phyloP scores from a whole-genome alignment of 345 rosid species.

The Cardiospermum halicacabum region DNA sequence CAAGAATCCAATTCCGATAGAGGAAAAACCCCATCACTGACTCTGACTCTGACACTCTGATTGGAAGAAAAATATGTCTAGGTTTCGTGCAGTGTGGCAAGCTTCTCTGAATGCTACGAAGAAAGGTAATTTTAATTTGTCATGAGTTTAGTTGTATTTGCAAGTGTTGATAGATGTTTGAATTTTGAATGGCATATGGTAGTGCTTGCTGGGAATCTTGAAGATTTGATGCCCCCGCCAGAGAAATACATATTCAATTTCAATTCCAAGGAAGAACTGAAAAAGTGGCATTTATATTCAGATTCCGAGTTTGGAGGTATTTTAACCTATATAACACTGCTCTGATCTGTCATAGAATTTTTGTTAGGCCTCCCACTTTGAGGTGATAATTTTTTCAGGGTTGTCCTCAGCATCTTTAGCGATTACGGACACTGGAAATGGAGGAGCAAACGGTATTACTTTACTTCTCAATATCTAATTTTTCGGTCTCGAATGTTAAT shows the following conservation, averaged over 20 bases:
- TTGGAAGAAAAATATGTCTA: slow-evolving; percentile 43
- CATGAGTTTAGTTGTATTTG: not conserved
- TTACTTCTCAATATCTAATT: slow-evolving; percentile 4
- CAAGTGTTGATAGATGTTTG: slow-evolving; percentile 1
- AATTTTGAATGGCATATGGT: slow-evolving; percentile 10
- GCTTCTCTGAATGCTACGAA: slow-evolving; percentile 82
- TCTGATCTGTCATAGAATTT: not conserved
- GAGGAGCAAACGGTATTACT: slow-evolving; percentile 46
- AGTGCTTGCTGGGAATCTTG: slow-evolving; percentile 86
- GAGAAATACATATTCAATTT: slow-evolving; percentile 73
- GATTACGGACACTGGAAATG: slow-evolving; percentile 48
- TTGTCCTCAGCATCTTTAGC: slow-evolving; percentile 83
- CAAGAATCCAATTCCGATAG: too few species aligned
- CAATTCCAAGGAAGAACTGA: slow-evolving; percentile 69
- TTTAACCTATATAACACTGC: not conserved
- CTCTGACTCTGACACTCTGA: not conserved
- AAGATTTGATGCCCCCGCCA: slow-evolving; percentile 74
- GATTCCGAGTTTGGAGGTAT: slow-evolving; percentile 95
- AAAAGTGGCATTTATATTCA: slow-evolving; percentile 86
- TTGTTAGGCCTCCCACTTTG: not conserved
- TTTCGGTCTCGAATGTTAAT: not conserved
- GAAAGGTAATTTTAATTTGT: slow-evolving; percentile 40
- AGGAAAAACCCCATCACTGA: too few species aligned
- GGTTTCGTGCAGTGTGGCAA: slow-evolving; percentile 67
- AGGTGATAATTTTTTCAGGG: slow-evolving; percentile 38